Conservation (phyloP, 139 green algal genomes). For the Coelastrella sp. region DNA sequence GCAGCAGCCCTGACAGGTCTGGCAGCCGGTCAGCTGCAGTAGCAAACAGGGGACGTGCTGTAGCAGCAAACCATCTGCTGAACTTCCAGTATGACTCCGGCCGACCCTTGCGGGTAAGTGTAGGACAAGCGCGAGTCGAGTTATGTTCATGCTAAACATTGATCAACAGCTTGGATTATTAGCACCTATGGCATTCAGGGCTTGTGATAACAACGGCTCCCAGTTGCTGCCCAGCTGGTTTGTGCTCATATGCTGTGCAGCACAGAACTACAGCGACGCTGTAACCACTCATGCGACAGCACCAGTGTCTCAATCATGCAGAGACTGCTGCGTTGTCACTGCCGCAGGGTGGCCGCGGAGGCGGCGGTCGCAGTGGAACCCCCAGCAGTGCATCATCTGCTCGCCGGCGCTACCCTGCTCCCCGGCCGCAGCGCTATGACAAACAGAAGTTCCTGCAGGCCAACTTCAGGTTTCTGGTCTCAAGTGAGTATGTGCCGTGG, state of each 20-base stretch:
- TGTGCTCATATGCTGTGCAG: too few relatives aligned
- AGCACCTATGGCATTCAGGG: too few relatives aligned
- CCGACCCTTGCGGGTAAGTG: slow-evolving; percentile 7
- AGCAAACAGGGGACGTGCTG: background rate
- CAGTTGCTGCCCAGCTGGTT: too few relatives aligned
- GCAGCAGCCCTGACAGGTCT: background rate
- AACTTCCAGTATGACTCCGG: slow-evolving; percentile 71
- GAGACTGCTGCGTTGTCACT: background rate
- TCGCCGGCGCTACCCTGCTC: slow-evolving; percentile 1
- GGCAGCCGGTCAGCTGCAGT: background rate
- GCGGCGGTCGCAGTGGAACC: slow-evolving; percentile 27
- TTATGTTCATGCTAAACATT: too few relatives aligned
- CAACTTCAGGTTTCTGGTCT: slow-evolving; percentile 91
- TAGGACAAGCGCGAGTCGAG: too few relatives aligned
- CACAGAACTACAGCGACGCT: too few relatives aligned
- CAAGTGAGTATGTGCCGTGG: slow-evolving; percentile 50
- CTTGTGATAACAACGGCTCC: too few relatives aligned
- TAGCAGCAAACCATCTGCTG: slow-evolving; percentile 72
- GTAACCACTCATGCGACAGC: too few relatives aligned
- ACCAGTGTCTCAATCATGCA: background rate
- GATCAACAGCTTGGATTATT: too few relatives aligned
- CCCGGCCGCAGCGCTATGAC: slow-evolving; percentile 72
- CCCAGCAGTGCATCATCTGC: background rate
- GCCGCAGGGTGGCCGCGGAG: slow-evolving; percentile 2
- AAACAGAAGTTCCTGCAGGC: slow-evolving; percentile 85